Evolutionary conservation across 805 yeast genomes (phyloP).

Genomic region (Saccharomyces cerevisiae): DNA sequence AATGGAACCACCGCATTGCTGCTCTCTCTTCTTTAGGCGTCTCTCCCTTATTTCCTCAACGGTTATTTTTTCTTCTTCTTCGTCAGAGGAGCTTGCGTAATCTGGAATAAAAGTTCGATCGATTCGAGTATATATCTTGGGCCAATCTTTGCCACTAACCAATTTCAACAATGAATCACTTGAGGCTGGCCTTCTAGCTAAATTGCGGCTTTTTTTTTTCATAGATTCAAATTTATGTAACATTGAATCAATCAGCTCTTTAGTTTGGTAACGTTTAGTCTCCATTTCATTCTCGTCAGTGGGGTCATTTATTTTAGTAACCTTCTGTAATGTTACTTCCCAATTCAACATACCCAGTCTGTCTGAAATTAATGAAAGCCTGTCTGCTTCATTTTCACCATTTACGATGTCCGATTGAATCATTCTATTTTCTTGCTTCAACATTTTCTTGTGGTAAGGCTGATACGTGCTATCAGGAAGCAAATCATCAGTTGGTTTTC

Average conservation of each 20-base stretch:
- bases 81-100: slow-evolving; percentile 28
- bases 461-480: slow-evolving; percentile 39
- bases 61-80: slow-evolving; percentile 21
- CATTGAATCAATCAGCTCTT: slow-evolving; percentile 36
- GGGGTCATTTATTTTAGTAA: slow-evolving; percentile 44
- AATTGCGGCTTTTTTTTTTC: slow-evolving; percentile 16
- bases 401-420: slow-evolving; percentile 41
- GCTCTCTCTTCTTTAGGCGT: slow-evolving; percentile 10
- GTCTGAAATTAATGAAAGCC: slow-evolving; percentile 33
- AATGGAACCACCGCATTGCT: slow-evolving; percentile 20
- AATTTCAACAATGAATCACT: slow-evolving; percentile 6
- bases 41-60: slow-evolving; percentile 13
- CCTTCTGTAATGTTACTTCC: slow-evolving; percentile 36
- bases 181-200: slow-evolving; percentile 11
- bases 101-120: slow-evolving; percentile 16
- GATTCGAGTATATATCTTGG: slow-evolving; percentile 15
- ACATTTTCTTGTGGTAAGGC: slow-evolving; percentile 50
- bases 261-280: slow-evolving; percentile 44
- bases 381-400: slow-evolving; percentile 50
- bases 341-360: slow-evolving; percentile 42
- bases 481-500: slow-evolving; percentile 32
- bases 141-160: slow-evolving; percentile 13
- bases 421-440: slow-evolving; percentile 57
- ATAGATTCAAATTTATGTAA: slow-evolving; percentile 23
- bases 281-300: slow-evolving; percentile 43